phyloP scores from a whole-genome alignment of 2,329 filamentous ascomycete species.

The Sporothrix brunneoviolacea region DNA sequence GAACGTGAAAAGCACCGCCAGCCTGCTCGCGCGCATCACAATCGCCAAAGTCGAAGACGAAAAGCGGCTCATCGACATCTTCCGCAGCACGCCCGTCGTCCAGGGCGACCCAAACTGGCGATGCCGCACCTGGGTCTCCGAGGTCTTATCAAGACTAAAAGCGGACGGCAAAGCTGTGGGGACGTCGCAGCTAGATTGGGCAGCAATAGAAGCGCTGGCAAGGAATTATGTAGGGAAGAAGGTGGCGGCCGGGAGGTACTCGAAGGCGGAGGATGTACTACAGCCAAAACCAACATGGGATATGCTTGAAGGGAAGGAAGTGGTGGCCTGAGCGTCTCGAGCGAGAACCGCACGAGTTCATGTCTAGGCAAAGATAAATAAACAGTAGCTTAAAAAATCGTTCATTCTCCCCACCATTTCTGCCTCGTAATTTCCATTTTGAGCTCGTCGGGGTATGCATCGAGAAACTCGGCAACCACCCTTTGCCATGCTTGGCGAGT shows the following conservation, averaged over 20 bases:
- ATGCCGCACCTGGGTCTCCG: conserved; percentile 34
- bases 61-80: conserved; percentile 25
- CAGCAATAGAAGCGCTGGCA: conserved; percentile 27
- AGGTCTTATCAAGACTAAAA: conserved; percentile 28
- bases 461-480: background rate
- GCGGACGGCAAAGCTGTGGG: conserved; percentile 32
- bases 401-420: background rate
- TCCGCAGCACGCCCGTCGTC: conserved; percentile 27
- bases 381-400: too few relatives aligned
- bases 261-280: conserved; percentile 5
- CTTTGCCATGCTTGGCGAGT: background rate
- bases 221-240: conserved; percentile 32
- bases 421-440: background rate
- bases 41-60: conserved; percentile 34
- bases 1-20: conserved; percentile 21
- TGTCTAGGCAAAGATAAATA: background rate
- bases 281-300: conserved; percentile 27
- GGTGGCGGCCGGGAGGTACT: conserved; percentile 20
- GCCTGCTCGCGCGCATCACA: conserved; percentile 31
- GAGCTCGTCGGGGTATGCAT: background rate
- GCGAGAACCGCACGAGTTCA: background rate
- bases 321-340: background rate
- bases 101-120: conserved; percentile 31
- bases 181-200: conserved; percentile 31
- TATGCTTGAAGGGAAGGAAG: conserved; percentile 23